A percentile compares a stretch with the other conserved stretches of the same genome.
These are phyloP conservation scores for Cladosporium cucumerinum DNA, from an alignment of 2,329 filamentous ascomycete genomes.

Conservation along the genomic window DNA sequence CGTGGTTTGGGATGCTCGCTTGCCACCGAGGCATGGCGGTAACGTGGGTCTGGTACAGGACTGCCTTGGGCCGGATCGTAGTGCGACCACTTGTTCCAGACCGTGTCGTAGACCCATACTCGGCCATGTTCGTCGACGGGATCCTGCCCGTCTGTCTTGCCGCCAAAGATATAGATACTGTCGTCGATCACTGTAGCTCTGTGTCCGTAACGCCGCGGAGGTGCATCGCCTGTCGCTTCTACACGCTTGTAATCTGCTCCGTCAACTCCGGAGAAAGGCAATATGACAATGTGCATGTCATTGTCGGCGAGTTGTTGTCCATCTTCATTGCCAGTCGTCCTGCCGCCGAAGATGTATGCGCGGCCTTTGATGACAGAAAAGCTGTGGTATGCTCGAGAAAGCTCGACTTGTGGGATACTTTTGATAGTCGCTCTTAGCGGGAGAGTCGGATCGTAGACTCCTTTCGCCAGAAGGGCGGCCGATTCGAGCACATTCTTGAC, in stretches of 20 bases:
- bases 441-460: slow-evolving; percentile 47
- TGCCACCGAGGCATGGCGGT: slow-evolving; percentile 37
- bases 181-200: slow-evolving; percentile 43
- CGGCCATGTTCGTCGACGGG: slow-evolving; percentile 35
- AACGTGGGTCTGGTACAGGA: slow-evolving; percentile 29
- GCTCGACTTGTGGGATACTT: slow-evolving; percentile 43
- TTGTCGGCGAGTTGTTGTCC: slow-evolving; percentile 41
- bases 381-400: slow-evolving; percentile 51
- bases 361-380: slow-evolving; percentile 52
- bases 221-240: slow-evolving; percentile 35
- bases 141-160: slow-evolving; percentile 23
- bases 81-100: slow-evolving; percentile 40
- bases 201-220: slow-evolving; percentile 42
- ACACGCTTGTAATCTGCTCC: slow-evolving; percentile 42
- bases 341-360: slow-evolving; percentile 56
- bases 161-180: slow-evolving; percentile 46
- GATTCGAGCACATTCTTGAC: slow-evolving; percentile 35
- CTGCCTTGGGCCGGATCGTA: slow-evolving; percentile 35
- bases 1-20: slow-evolving; percentile 40
- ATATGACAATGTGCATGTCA: slow-evolving; percentile 51
- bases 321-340: slow-evolving; percentile 13
- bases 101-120: slow-evolving; percentile 46
- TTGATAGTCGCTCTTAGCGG: slow-evolving; percentile 51
- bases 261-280: slow-evolving; percentile 46
- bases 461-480: slow-evolving; percentile 48